phyloP scores from a whole-genome alignment of 2,329 filamentous ascomycete genomes.

The Cytospora piceae region DNA sequence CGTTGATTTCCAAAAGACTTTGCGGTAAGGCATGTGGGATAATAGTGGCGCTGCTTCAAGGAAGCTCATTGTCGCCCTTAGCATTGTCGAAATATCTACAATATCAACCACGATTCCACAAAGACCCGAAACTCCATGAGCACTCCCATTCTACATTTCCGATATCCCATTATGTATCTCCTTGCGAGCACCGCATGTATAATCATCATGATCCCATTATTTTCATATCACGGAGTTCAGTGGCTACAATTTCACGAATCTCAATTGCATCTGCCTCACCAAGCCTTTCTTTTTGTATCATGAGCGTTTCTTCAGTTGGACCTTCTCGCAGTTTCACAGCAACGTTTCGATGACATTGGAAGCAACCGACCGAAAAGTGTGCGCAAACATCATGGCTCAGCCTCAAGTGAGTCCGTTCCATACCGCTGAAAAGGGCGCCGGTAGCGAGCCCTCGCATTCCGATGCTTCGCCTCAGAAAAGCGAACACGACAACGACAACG shows the following conservation, averaged over 20 bases:
- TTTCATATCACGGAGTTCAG: background rate
- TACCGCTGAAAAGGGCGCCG: background rate
- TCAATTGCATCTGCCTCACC: background rate
- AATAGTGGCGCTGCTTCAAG: constrained; percentile 4
- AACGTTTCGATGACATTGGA: background rate
- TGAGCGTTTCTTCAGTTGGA: background rate
- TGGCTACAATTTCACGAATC: background rate
- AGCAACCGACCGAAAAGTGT: background rate
- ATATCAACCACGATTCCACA: constrained; percentile 8
- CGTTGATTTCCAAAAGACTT: background rate
- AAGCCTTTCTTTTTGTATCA: background rate
- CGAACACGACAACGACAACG: background rate
- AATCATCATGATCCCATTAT: background rate
- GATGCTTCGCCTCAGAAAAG: background rate
- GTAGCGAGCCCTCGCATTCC: background rate
- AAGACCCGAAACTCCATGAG: background rate
- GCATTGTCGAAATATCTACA: constrained; percentile 13
- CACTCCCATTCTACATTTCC: background rate
- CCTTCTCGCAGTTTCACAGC: no score
- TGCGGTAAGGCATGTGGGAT: background rate
- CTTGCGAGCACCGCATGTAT: background rate
- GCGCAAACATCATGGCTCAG: background rate
- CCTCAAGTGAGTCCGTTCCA: background rate
- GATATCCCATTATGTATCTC: background rate
- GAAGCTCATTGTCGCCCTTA: background rate